phyloP scores from a whole-genome alignment of 1,284 basidiomycete species.

The Boletus smithii region DNA sequence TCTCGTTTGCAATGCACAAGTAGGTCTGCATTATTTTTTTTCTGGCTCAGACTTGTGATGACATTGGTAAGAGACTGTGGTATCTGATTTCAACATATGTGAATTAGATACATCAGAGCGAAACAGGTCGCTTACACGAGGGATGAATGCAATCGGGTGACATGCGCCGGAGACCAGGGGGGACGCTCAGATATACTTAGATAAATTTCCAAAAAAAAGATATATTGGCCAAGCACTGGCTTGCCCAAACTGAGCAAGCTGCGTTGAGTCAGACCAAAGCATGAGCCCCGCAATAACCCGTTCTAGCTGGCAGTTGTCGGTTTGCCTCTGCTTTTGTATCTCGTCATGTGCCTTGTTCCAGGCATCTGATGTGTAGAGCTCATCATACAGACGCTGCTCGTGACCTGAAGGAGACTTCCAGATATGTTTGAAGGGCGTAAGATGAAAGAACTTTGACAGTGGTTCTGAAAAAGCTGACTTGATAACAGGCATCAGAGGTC shows the following conservation, averaged over 20 bases:
- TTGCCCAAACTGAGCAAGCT: background rate
- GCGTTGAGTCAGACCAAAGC: background rate
- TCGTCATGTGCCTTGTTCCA: background rate
- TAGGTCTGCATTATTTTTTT: background rate
- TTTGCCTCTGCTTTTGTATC: background rate
- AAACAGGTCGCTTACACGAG: background rate
- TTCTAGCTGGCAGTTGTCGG: background rate
- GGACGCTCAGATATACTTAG: background rate
- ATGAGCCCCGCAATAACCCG: background rate
- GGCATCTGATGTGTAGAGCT: background rate
- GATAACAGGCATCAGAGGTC: background rate
- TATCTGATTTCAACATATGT: background rate
- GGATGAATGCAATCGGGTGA: slow-evolving; percentile 7
- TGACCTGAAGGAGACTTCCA: background rate
- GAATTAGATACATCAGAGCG: no score
- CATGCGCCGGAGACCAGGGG: background rate
- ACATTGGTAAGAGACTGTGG: slow-evolving; percentile 3
- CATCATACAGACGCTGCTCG: background rate
- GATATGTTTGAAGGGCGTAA: background rate
- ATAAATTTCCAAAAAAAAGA: background rate
- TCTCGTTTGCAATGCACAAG: background rate
- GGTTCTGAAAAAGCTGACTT: background rate
- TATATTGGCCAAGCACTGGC: background rate
- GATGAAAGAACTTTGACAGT: background rate
- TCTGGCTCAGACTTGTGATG: background rate